phyloP scores from a whole-genome alignment of 306 rosid genomes.

The Inga laurina region DNA sequence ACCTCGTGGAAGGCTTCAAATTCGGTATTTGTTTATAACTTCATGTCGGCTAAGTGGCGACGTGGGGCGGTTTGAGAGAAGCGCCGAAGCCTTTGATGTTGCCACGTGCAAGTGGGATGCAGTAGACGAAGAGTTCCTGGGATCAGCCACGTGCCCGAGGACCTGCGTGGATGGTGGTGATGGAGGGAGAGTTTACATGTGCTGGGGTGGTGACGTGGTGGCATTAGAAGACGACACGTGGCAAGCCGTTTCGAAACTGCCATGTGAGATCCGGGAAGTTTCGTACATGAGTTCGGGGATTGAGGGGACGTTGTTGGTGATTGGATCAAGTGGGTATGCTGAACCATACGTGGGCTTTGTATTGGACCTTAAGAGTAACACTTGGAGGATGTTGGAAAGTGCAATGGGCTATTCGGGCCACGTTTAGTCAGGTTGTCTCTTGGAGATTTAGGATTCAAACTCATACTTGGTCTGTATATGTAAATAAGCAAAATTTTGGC shows the following conservation, averaged over 20 bases:
- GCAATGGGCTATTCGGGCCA: conserved; percentile 51
- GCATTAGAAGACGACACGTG: conserved; percentile 30
- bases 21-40: conserved; percentile 54
- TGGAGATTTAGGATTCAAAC: conserved; percentile 48
- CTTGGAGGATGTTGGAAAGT: conserved; percentile 47
- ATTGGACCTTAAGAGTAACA: conserved; percentile 27
- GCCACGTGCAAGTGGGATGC: conserved; percentile 54
- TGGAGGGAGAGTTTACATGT: conserved; percentile 41
- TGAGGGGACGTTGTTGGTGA: conserved; percentile 38
- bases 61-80: conserved; percentile 64
- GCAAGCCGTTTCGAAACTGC: conserved; percentile 43
- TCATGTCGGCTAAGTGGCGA: conserved; percentile 55
- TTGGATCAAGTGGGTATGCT: conserved; percentile 53
- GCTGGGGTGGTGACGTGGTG: conserved; percentile 41
- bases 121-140: conserved; percentile 43
- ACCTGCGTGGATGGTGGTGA: conserved; percentile 39
- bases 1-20: conserved; percentile 57
- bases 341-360: conserved; percentile 48
- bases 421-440: conserved; percentile 53
- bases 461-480: not conserved
- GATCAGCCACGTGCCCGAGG: conserved; percentile 49
- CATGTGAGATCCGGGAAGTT: conserved; percentile 42
- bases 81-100: conserved; percentile 52
- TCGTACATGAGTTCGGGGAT: conserved; percentile 37
- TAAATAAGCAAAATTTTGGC: conserved; percentile 19